A percentile compares a stretch with the other conserved stretches of the same genome.
phyloP scores from a whole-genome alignment of 169 alveolate species.

The Pseudocohnilembus persalinus region DNA sequence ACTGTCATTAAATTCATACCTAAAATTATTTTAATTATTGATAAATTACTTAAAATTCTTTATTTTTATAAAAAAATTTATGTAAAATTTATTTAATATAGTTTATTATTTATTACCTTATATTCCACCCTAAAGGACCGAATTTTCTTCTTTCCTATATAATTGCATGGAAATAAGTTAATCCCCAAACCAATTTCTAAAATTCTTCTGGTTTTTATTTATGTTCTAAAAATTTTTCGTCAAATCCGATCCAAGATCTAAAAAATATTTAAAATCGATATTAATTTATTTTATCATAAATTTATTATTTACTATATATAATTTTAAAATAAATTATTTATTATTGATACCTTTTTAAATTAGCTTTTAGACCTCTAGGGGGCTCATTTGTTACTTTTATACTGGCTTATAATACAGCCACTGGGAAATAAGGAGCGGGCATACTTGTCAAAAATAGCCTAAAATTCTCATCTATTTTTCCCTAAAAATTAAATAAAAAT shows the following conservation, averaged over 20 bases:
- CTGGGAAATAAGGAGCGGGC: constrained; percentile 91
- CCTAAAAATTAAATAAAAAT: constrained; percentile 39
- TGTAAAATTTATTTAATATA: too few species aligned
- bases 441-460: constrained; percentile 86
- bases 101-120: constrained; percentile 35
- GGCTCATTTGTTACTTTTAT: constrained; percentile 90
- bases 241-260: constrained; percentile 73
- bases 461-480: constrained; percentile 45
- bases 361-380: constrained; percentile 84
- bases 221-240: constrained; percentile 76
- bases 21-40: background rate
- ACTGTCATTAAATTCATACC: constrained; percentile 92
- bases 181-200: constrained; percentile 87
- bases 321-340: too few species aligned
- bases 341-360: constrained; percentile 52
- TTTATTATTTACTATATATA: too few species aligned
- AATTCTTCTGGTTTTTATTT: constrained; percentile 74
- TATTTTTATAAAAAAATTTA: too few species aligned
- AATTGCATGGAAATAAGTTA: constrained; percentile 91
- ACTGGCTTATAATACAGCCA: constrained; percentile 80
- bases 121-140: constrained; percentile 95
- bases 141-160: constrained; percentile 91
- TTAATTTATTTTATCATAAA: too few species aligned
- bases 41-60: background rate
- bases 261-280: constrained; percentile 34